Evolutionary conservation across 2,329 filamentous ascomycete genomes (phyloP).

Genomic region (Microdochium paspali): DNA sequence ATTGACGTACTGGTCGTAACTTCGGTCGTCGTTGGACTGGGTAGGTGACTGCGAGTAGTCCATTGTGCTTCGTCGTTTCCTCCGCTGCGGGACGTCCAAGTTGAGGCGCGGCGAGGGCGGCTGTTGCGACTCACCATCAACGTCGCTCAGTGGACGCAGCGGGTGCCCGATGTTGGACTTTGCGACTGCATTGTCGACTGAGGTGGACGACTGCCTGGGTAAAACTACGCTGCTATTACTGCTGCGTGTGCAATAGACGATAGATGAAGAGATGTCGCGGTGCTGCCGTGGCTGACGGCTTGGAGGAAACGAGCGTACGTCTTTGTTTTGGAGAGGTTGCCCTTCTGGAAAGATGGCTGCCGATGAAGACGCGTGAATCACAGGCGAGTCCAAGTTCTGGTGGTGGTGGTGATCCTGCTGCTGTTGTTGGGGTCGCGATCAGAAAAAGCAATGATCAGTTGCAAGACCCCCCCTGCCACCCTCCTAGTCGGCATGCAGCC

Average conservation of each 20-base stretch:
- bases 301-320: neutral
- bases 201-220: neutral
- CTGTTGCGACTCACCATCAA: constrained; percentile 7
- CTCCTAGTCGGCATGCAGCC: neutral
- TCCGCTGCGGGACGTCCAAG: neutral
- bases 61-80: constrained; percentile 21
- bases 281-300: neutral
- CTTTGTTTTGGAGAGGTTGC: neutral
- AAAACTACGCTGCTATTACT: too few relatives aligned
- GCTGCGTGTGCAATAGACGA: neutral
- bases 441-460: constrained; percentile 1
- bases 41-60: constrained; percentile 43
- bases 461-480: neutral
- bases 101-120: constrained; percentile 3
- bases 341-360: neutral
- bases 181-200: neutral
- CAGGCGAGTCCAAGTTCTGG: neutral
- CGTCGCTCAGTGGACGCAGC: constrained; percentile 6
- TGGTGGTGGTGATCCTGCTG: neutral
- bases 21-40: constrained; percentile 45
- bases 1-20: constrained; percentile 36
- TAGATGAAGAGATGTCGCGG: neutral
- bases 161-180: constrained; percentile 1
- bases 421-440: neutral
- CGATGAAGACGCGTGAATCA: neutral